phyloP scores from a whole-genome alignment of 192 early-diverging fungal species.

The Gryganskiella cystojenkinii region DNA sequence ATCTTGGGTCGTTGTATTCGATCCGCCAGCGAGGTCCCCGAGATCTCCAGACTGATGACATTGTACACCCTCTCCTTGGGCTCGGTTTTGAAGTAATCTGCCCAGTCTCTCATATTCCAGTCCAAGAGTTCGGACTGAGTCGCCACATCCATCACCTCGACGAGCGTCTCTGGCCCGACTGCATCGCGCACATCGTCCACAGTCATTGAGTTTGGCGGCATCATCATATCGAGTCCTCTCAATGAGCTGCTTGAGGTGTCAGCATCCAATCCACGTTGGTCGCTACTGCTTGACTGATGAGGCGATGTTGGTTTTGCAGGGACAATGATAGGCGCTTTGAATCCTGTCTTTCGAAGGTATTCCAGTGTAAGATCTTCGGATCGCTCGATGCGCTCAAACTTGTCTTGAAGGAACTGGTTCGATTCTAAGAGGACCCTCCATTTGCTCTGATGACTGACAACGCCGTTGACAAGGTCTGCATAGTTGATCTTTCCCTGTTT shows the following conservation, averaged over 20 bases:
- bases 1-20: conserved; percentile 78
- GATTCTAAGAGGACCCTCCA: conserved; percentile 80
- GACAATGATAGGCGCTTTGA: conserved; percentile 82
- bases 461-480: conserved; percentile 83
- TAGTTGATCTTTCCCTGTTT: conserved; percentile 78
- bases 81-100: conserved; percentile 76
- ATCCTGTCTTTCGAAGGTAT: conserved; percentile 69
- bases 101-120: conserved; percentile 88
- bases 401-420: conserved; percentile 72
- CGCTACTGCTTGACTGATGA: background rate
- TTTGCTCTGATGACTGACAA: conserved; percentile 81
- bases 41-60: conserved; percentile 91
- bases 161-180: conserved; percentile 71
- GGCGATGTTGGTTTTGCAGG: conserved; percentile 21
- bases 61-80: conserved; percentile 81
- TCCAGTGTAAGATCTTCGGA: conserved; percentile 76
- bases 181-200: conserved; percentile 67
- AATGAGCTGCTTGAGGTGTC: no score
- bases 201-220: conserved; percentile 73
- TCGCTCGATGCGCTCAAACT: conserved; percentile 69
- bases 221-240: conserved; percentile 82
- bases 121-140: conserved; percentile 83
- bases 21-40: conserved; percentile 73
- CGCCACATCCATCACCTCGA: conserved; percentile 92
- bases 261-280: conserved; percentile 15